Evolutionary conservation across 23 red algal genomes (phyloP), one percentile per base, ranked within the genome.

Genomic region (Gracilaria gracilis): DNA sequence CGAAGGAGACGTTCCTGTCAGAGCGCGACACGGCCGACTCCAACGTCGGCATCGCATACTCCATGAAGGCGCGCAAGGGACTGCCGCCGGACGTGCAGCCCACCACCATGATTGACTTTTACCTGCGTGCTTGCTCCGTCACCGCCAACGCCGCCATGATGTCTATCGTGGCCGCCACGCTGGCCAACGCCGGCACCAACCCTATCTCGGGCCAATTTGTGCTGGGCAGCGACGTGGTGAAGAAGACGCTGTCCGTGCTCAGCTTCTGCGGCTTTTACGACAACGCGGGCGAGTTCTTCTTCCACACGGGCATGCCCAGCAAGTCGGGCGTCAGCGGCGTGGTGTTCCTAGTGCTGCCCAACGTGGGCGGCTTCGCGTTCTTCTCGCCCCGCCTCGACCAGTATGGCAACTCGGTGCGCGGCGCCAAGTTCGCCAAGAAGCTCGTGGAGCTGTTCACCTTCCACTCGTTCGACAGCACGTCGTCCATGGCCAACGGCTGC

Each of bases 191-290:
- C 29, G 70, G 85, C n/a, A 89, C 39, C 40, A 79, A 79, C 27
- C 85, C 85, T 20, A 89, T 79, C 38, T 79, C 85, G 2, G 85
- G 67, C 9, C 69, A 89, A 3, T 46, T 42, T 3, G 70, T 89
- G 33, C 76, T 89, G 23, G 50, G 69, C 37, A 67, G 75, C 20
- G 85, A 89, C 33, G 70, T 76, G 38, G 75, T 79, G 47, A 89
- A 89, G 70, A 89, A 89, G 70, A 62, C 75, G 16, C 69, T 89
- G 13, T 89, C 85, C 4, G n/a, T n/a, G n/a, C n/a, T n/a, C n/a
- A n/a, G n/a, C n/a, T n/a, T n/a, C n/a, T n/a, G n/a, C n/a, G n/a
- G 85, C 4, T 79, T 89, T 36, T 89, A 89, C 70, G 85, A 89
- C 50, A 67, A 76, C 29, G 67, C 85, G 19, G 85, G 85, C 23